phyloP scores from a whole-genome alignment of 164 flowering plant species.

The Magnolia sinica region DNA sequence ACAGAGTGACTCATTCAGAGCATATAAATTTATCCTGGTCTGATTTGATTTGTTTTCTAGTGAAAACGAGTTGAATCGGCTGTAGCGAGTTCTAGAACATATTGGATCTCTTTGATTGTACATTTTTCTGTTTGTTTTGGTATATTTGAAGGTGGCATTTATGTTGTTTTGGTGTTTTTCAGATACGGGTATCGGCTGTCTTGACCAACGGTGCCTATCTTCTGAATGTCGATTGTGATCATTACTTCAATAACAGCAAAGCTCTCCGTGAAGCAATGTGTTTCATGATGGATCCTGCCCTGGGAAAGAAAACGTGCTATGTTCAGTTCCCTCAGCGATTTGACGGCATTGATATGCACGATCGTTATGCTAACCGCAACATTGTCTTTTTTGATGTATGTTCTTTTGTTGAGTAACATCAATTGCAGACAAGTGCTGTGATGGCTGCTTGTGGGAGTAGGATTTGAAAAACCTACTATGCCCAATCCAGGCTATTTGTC shows the following conservation, averaged over 20 bases:
- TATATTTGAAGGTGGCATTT: neutral
- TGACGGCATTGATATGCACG: conserved; percentile 96
- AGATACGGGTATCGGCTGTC: conserved; percentile 99
- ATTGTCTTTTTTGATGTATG: conserved; percentile 95
- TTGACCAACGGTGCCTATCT: conserved; percentile 95
- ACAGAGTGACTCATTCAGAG: too few relatives aligned
- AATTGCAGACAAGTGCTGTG: neutral
- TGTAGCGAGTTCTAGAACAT: neutral
- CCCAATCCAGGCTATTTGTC: neutral
- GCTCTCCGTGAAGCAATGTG: conserved; percentile 99
- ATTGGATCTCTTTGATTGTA: neutral
- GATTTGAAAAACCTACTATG: neutral
- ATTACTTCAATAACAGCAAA: conserved; percentile 98
- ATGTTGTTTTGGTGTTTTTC: conserved; percentile 9
- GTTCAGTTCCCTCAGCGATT: conserved; percentile 98
- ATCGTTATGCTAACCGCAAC: conserved; percentile 97
- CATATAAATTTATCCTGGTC: neutral
- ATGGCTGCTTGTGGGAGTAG: neutral
- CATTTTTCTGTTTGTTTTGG: neutral
- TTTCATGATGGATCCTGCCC: conserved; percentile 94
- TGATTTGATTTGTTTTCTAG: neutral
- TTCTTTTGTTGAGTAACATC: neutral
- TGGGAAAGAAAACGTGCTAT: conserved; percentile 88
- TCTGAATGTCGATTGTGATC: conserved; percentile 98
- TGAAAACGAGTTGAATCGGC: neutral